Base-by-base conservation (phyloP, 2,329 filamentous ascomycete genomes). In the Apiospora koreana region DNA sequence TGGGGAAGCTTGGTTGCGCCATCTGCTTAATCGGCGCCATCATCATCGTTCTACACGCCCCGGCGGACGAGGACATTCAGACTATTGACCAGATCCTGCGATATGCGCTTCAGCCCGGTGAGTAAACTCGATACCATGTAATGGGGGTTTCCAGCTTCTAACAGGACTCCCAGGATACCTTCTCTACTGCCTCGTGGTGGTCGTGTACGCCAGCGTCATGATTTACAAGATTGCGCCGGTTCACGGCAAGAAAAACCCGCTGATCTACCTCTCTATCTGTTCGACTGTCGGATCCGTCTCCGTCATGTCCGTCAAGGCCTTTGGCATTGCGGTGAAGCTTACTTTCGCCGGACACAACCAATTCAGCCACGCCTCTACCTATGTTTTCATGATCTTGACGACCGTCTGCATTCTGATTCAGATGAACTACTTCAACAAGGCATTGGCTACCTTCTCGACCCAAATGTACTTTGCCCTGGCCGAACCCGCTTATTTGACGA, bases 401-500 rank as follows among this genome's bases (percentile, higher is more conserved):
- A 87, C 88, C 3, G 94, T 98, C 74, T 99, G 96, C 85, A 98
- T 99, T 79, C 82, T 99, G 75, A 98, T 95, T 10, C 96, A 99
- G 86, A 98, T 99, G 96, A 99, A 99, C 83, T 99, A 99, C 83
- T 97, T 99, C 83, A 99, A 99, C 87, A 99, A 99, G 83, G 96
- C 96, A 9, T 85, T 99, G 71, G 97, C 94, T 81, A 94, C 97
- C 78, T 99, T 98, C 83, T 95, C 94, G 41, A 98, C 96, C 42
- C 97, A 97, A 76, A 97, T 99, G 95, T 97, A 88, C 80, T 93
- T 85, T 23, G 10, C 25, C 43, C 31, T n/a, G 31, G 8, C 6
- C 8, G 9, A 64, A 18, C 67, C 38, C 46, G 21, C 35, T 65
- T 5, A 64, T 46, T 65, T 2, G 54, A 38, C 54, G 54, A 62